phyloP scores from a whole-genome alignment of 169 alveolate species.

The Cryptosporidium meleagridis region DNA sequence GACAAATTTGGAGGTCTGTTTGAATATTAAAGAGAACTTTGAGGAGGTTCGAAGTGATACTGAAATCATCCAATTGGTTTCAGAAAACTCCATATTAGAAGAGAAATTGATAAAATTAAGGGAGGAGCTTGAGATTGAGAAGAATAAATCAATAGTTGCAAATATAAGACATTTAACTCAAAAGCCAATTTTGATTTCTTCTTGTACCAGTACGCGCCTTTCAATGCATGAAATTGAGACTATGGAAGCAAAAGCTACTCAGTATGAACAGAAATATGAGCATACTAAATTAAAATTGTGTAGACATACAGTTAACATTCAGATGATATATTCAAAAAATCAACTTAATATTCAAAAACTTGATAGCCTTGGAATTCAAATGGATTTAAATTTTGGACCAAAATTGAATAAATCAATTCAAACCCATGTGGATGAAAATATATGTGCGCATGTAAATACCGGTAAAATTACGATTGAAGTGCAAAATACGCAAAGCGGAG shows the following conservation, averaged over 20 bases:
- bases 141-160: constrained; percentile 47
- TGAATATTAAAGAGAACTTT: constrained; percentile 6
- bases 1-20: not conserved
- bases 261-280: constrained; percentile 6
- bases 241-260: constrained; percentile 15
- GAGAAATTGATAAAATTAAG: constrained; percentile 16
- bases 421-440: constrained; percentile 2
- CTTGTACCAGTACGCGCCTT: constrained; percentile 41
- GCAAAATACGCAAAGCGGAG: not conserved
- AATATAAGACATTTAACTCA: constrained; percentile 53
- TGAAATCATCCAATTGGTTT: constrained; percentile 19
- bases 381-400: not conserved
- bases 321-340: not conserved
- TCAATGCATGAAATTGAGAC: constrained; percentile 26
- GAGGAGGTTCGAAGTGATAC: not conserved
- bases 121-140: constrained; percentile 51
- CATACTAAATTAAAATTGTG: not conserved
- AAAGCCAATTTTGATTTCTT: constrained; percentile 54
- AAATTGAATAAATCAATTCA: not conserved
- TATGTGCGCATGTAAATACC: not conserved
- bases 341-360: not conserved
- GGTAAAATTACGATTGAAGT: not conserved
- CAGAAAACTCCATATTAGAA: constrained; percentile 14
- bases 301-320: not conserved
- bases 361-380: not conserved